phyloP scores from a whole-genome alignment of 805 yeast species.

The Suhomyces vadensis region DNA sequence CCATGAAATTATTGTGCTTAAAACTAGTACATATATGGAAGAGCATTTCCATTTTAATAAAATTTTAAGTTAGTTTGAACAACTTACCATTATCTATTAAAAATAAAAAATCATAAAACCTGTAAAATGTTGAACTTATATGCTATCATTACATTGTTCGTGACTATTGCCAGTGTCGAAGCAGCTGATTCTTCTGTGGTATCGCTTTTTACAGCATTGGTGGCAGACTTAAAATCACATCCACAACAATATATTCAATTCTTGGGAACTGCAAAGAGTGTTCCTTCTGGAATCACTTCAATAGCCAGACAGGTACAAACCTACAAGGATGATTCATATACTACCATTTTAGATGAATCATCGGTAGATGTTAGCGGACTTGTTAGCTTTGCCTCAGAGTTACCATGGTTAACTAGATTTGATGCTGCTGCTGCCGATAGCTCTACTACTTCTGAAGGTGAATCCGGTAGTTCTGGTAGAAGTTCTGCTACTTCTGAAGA shows the following conservation, averaged over 20 bases:
- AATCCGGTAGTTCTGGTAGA: slow-evolving; percentile 7
- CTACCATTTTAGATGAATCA: slow-evolving; percentile 37
- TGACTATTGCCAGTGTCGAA: slow-evolving; percentile 13
- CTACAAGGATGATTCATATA: slow-evolving; percentile 47
- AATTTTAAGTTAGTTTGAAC: too few relatives aligned
- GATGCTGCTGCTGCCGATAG: slow-evolving; percentile 14
- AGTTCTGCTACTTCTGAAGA: too few relatives aligned
- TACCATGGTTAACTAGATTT: slow-evolving; percentile 39
- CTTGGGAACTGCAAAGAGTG: slow-evolving; percentile 26
- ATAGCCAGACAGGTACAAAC: slow-evolving; percentile 35
- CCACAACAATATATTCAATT: slow-evolving; percentile 31
- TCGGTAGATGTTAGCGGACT: slow-evolving; percentile 24
- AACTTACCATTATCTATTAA: too few relatives aligned
- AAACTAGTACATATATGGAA: too few relatives aligned
- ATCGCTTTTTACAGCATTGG: slow-evolving; percentile 37
- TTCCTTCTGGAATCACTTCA: slow-evolving; percentile 29
- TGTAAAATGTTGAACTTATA: neutral
- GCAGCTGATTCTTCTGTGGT: slow-evolving; percentile 22
- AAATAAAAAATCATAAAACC: too few relatives aligned
- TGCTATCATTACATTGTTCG: slow-evolving; percentile 8
- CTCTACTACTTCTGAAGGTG: slow-evolving; percentile 1
- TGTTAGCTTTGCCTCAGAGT: slow-evolving; percentile 33
- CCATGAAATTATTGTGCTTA: too few relatives aligned
- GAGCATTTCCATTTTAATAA: too few relatives aligned
- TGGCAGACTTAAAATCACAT: slow-evolving; percentile 35